Conservation (phyloP, 208 protist species). For the Leishmania gerbilli region DNA sequence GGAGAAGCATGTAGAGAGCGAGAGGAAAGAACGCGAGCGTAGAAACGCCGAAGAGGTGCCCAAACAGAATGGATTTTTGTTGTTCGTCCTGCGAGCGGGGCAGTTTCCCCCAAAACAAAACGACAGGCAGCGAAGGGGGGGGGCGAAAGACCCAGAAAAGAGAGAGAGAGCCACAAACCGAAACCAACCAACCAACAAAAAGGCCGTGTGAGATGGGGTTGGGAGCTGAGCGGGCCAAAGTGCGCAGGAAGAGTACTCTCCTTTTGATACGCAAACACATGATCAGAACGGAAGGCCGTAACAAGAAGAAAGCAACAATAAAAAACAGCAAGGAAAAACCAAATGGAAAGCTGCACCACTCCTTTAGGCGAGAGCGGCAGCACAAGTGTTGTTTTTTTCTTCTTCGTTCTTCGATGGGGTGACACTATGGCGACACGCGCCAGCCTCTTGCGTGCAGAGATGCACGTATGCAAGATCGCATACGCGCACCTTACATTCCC, state of each 20-base stretch:
- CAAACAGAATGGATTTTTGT: neutral
- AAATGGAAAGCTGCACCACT: neutral
- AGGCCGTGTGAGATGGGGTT: neutral
- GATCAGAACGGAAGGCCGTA: neutral
- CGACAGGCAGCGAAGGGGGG: neutral
- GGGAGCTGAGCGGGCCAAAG: neutral
- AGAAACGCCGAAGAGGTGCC: neutral
- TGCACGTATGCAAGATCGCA: neutral
- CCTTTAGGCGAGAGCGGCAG: neutral
- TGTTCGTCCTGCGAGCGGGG: neutral
- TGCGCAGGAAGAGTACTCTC: neutral
- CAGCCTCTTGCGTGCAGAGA: no score
- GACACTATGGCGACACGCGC: neutral
- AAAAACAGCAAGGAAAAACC: conserved; percentile 1
- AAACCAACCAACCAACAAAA: neutral
- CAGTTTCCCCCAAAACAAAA: neutral
- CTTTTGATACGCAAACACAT: neutral
- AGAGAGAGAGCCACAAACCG: neutral
- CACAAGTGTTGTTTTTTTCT: no score
- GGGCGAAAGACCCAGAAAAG: neutral
- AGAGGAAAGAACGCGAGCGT: neutral
- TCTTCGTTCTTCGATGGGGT: neutral
- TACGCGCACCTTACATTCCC: neutral
- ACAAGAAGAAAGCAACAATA: neutral
- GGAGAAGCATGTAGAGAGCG: neutral